These are phyloP conservation scores for Diaporthe amygdali DNA, from an alignment of 2,329 filamentous ascomycete genomes.

Conservation along the genomic window DNA sequence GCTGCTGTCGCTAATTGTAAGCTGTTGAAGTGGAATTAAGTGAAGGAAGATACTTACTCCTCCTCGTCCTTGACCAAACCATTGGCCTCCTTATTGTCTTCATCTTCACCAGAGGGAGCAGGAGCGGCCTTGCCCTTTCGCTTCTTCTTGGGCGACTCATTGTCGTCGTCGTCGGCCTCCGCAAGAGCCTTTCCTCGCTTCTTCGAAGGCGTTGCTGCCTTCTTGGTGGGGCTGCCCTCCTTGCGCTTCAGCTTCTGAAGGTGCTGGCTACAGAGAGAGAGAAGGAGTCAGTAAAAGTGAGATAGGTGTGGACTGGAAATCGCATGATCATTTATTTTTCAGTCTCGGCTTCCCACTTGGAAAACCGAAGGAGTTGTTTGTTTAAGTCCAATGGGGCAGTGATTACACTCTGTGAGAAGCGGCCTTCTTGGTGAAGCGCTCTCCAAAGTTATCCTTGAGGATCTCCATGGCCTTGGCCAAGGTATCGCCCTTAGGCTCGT, in stretches of 20 bases:
- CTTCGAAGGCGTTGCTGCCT: constrained; percentile 26
- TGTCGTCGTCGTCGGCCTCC: neutral
- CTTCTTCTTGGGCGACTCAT: constrained; percentile 3
- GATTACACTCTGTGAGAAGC: constrained; percentile 21
- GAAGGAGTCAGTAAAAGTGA: constrained; percentile 12
- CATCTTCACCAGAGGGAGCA: neutral
- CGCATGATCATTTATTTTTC: no score
- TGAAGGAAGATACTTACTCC: constrained; percentile 1
- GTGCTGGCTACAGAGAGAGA: constrained; percentile 37
- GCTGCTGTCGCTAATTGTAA: constrained; percentile 5
- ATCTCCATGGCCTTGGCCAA: constrained; percentile 30
- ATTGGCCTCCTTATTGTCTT: constrained; percentile 7
- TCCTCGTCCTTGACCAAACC: constrained; percentile 11
- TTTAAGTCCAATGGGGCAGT: neutral
- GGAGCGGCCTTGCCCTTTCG: neutral
- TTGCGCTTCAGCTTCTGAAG: constrained; percentile 40
- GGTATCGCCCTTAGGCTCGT: constrained; percentile 31
- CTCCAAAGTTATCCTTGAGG: constrained; percentile 26
- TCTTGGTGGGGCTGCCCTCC: constrained; percentile 29
- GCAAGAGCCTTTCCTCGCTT: neutral
- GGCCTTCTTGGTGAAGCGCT: constrained; percentile 18
- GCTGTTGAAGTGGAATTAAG: no score
- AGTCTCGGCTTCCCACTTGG: constrained; percentile 15
- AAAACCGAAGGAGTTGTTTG: neutral
- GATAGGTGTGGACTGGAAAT: no score